Percentiles rank a stretch among this genome's conserved stretches.
phyloP scores from a whole-genome alignment of 2,329 filamentous ascomycete species.

The Macrophomina tecta region DNA sequence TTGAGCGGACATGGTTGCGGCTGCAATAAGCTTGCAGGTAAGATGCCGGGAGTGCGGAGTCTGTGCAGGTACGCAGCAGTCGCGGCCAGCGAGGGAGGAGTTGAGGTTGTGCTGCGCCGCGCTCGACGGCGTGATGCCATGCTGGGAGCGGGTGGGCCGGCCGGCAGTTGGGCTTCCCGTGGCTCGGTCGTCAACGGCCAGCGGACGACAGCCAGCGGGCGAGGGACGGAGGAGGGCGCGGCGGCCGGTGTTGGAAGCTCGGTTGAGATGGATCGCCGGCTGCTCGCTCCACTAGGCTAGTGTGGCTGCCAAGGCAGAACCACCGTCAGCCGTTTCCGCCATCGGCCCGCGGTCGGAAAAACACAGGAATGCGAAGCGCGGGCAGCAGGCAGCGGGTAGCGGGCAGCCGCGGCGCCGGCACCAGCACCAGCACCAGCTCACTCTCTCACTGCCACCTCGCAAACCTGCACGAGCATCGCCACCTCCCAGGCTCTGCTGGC shows the following conservation, averaged over 20 bases:
- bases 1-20: neutral
- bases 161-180: neutral
- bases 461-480: slow-evolving; percentile 4
- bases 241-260: neutral
- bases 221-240: neutral
- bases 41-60: neutral
- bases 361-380: too few relatives aligned
- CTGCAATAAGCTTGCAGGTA: slow-evolving; percentile 1
- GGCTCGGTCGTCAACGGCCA: neutral
- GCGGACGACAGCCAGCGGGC: neutral
- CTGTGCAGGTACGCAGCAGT: neutral
- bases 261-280: neutral
- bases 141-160: neutral
- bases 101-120: neutral
- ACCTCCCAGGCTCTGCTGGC: neutral
- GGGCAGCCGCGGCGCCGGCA: neutral
- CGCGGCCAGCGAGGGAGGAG: neutral
- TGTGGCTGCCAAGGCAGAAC: neutral
- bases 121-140: neutral
- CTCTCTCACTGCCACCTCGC: neutral
- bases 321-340: neutral
- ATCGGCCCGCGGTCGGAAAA: slow-evolving; percentile 6
- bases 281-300: neutral
- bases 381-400: neutral
- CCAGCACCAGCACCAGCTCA: neutral